These are phyloP conservation scores for Yarrowia sp. DNA, from an alignment of 805 yeast genomes.

Conservation along the genomic window DNA sequence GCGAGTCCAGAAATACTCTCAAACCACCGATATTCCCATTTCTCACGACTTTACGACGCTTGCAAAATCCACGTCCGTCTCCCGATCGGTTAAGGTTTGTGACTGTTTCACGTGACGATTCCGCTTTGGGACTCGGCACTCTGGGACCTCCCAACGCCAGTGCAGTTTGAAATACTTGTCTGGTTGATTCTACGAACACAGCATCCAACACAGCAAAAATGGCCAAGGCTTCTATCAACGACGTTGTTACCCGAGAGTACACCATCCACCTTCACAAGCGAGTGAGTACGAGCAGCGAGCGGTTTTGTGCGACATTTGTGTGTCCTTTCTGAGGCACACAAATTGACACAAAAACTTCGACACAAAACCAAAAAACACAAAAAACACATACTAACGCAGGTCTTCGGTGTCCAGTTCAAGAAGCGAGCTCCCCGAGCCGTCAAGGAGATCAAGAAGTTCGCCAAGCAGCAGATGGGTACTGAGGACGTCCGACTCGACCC, in stretches of 20 bases:
- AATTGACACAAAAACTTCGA: too few species aligned
- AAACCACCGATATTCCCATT: too few species aligned
- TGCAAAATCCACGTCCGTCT: too few species aligned
- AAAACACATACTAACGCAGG: conserved; percentile 45
- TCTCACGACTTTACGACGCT: too few species aligned
- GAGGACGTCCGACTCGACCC: conserved; percentile 99
- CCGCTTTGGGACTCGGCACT: background rate
- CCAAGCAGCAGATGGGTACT: conserved; percentile 98
- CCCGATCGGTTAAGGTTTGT: background rate
- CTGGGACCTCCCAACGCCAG: conserved; percentile 2
- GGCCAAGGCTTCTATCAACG: conserved; percentile 83
- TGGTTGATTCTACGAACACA: conserved; percentile 24
- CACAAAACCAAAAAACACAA: too few species aligned
- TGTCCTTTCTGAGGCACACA: too few species aligned
- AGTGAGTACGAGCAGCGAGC: conserved; percentile 54
- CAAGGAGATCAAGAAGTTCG: conserved; percentile 98
- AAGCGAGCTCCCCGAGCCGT: conserved; percentile 99
- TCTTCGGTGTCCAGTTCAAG: conserved; percentile 98
- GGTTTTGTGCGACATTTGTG: background rate
- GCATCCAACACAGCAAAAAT: conserved; percentile 35
- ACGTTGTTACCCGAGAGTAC: conserved; percentile 99
- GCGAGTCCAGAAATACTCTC: too few species aligned
- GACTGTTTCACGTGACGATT: conserved; percentile 19
- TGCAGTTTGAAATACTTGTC: conserved; percentile 18
- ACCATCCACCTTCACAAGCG: conserved; percentile 99